Percentiles rank a stretch among this genome's conserved stretches.
Evolutionary conservation across 2,329 filamentous ascomycete species (phyloP).

Genomic region (Fusarium duplospermum): DNA sequence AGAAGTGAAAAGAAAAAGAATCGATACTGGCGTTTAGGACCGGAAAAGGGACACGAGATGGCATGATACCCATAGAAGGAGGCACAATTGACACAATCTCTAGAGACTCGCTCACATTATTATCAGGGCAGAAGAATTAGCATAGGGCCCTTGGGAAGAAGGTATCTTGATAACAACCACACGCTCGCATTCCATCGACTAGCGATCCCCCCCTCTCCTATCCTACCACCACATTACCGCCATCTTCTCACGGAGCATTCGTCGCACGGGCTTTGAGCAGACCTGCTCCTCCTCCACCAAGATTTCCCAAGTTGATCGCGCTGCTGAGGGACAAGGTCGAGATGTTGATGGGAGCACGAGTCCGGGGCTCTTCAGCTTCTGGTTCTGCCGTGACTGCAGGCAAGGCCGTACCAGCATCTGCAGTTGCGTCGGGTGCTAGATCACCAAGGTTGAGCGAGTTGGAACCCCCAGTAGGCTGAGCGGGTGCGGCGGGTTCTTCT

Average conservation of each 20-base stretch:
- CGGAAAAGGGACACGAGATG: constrained; percentile 11
- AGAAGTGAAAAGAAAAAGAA: constrained; percentile 21
- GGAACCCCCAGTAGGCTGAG: constrained; percentile 6
- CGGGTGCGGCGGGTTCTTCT: not conserved
- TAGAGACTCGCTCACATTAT: constrained; percentile 40
- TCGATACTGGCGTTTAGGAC: constrained; percentile 23
- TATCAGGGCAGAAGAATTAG: constrained; percentile 37
- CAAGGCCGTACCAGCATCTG: constrained; percentile 17
- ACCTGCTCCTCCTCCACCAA: constrained; percentile 37
- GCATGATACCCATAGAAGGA: constrained; percentile 46
- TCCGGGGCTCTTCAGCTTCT: constrained; percentile 31
- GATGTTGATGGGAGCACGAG: constrained; percentile 49
- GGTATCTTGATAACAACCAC: constrained; percentile 10
- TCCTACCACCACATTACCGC: not conserved
- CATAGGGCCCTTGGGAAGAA: constrained; percentile 24
- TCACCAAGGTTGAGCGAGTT: constrained; percentile 41
- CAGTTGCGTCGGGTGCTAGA: constrained; percentile 29
- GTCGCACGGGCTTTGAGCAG: constrained; percentile 34
- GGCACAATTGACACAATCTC: constrained; percentile 14
- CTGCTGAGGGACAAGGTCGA: constrained; percentile 57
- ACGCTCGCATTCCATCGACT: constrained; percentile 2
- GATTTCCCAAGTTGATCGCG: constrained; percentile 57
- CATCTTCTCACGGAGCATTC: constrained; percentile 11
- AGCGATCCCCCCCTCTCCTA: not conserved
- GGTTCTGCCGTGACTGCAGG: constrained; percentile 28